phyloP scores from a whole-genome alignment of 2,329 filamentous ascomycete genomes.

The Fusarium acutatum region DNA sequence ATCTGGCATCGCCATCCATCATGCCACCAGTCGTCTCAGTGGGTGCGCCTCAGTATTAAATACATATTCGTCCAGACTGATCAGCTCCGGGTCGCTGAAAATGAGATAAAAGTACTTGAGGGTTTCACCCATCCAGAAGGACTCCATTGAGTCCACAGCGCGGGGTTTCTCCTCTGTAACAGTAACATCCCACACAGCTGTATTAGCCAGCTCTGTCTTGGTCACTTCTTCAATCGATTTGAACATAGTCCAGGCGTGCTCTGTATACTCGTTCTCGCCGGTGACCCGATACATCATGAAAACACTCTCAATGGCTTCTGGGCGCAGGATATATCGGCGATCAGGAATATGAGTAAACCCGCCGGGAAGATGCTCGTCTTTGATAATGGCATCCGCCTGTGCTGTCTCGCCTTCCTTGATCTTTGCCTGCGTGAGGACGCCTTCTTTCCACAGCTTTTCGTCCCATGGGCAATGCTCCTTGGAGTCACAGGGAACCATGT shows the following conservation, averaged over 20 bases:
- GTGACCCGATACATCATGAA: slow-evolving; percentile 64
- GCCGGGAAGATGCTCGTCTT: slow-evolving; percentile 50
- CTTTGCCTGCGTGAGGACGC: slow-evolving; percentile 35
- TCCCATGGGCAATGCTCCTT: slow-evolving; percentile 49
- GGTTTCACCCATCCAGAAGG: slow-evolving; percentile 43
- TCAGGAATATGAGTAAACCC: slow-evolving; percentile 71
- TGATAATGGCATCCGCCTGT: slow-evolving; percentile 40
- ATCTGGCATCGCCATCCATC: not conserved
- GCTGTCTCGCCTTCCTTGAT: slow-evolving; percentile 36
- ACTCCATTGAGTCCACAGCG: slow-evolving; percentile 70
- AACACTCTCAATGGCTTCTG: slow-evolving; percentile 62
- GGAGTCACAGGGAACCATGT: slow-evolving; percentile 51
- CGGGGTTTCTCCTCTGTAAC: slow-evolving; percentile 42
- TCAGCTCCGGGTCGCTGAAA: slow-evolving; percentile 56
- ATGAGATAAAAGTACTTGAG: slow-evolving; percentile 43
- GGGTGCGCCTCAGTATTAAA: slow-evolving; percentile 42
- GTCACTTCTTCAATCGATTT: slow-evolving; percentile 56
- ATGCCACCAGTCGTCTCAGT: slow-evolving; percentile 25
- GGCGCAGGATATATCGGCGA: slow-evolving; percentile 60
- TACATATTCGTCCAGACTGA: slow-evolving; percentile 39
- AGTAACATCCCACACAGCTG: slow-evolving; percentile 55
- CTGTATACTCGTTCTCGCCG: slow-evolving; percentile 54
- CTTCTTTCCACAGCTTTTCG: slow-evolving; percentile 48
- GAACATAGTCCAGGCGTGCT: slow-evolving; percentile 65
- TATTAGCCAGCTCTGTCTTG: slow-evolving; percentile 57